A percentile compares a stretch with the other conserved stretches of the same genome.
These are phyloP conservation scores for Aspergillus niger DNA, from an alignment of 2,329 filamentous ascomycete species.

Conservation along the genomic window DNA sequence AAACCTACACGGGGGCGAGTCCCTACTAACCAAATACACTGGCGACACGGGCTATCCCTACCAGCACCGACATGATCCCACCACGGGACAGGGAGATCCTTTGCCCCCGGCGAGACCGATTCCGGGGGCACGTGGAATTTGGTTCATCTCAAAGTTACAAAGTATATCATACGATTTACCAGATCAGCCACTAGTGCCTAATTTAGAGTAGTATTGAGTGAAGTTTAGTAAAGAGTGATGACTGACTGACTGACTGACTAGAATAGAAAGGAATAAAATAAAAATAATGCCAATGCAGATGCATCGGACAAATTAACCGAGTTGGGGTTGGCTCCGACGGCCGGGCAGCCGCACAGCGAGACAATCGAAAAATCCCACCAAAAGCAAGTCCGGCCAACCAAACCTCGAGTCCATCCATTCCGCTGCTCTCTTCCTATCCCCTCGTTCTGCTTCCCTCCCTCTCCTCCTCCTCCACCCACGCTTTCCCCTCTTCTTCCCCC, in stretches of 20 bases:
- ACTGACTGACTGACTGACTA: too few relatives aligned
- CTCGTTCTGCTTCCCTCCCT: constrained; percentile 1
- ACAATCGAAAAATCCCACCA: constrained; percentile 31
- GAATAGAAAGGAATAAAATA: neutral
- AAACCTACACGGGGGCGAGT: constrained; percentile 5
- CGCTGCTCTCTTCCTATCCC: constrained; percentile 9
- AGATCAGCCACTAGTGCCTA: neutral
- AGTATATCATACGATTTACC: neutral
- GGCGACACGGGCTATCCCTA: neutral
- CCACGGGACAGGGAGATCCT: neutral
- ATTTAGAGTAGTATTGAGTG: neutral
- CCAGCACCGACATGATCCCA: neutral
- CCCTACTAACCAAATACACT: neutral
- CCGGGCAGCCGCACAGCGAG: constrained; percentile 25
- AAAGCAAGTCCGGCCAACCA: constrained; percentile 17
- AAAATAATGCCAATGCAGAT: neutral
- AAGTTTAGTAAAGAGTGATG: neutral
- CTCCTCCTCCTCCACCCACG: neutral
- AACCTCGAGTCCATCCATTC: constrained; percentile 13
- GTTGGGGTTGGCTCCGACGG: constrained; percentile 8
- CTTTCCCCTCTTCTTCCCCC: neutral
- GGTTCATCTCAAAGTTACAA: too few relatives aligned
- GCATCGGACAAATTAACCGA: constrained; percentile 22
- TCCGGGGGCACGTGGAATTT: too few relatives aligned
- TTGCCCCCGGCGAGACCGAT: neutral